Evolutionary conservation across 345 rosid genomes (phyloP), one percentile per base, ranked within the genome.

Genomic region (Salix purpurea): DNA sequence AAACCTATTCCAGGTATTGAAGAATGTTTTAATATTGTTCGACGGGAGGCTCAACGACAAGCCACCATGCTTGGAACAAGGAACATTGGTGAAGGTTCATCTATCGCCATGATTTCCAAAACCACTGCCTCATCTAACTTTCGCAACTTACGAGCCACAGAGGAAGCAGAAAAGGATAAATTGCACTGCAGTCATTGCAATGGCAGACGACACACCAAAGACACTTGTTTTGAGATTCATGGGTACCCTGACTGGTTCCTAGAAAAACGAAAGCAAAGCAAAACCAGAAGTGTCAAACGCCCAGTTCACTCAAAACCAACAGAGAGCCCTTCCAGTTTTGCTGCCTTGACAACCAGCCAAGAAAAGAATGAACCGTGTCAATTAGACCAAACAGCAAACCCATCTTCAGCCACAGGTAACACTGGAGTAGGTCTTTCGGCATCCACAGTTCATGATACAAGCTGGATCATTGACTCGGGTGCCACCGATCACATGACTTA

Each of bases 111-210:
- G 70, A 16, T 67, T 2, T 34, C 24, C 70, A 67, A 67, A 13
- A 5, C n/a, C 10, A 28, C 30, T 28, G 30, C 30, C 30, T 18
- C 14, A 0, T 69, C 5, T 23, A 69, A 69, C 1, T 1, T 2
- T 2, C 46, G 13, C 26, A 67, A 3, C 0, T 0, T 2, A 0
- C 6, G 44, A 36, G 4, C 46, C 0, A 0, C 7, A 0, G 26
- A 36, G 24, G 46, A 67, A 0, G 70, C 6, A 0, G 13, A 67
- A 8, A 67, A 67, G 46, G 32, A 67, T 18, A 67, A 67, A 2
- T 18, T 21, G 26, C 18, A 2, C 2, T 7, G 21, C 6, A 48
- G 21, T 0, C 46, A 68, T 39, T 68, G 52, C 5, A 68, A 68
- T 68, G 37, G 60, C 1, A 46, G 5, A 0, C 37, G 14, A 0